Evolutionary conservation across 805 yeast genomes (phyloP), one percentile per base, ranked within the genome.

Genomic region (Candida insectalens): DNA sequence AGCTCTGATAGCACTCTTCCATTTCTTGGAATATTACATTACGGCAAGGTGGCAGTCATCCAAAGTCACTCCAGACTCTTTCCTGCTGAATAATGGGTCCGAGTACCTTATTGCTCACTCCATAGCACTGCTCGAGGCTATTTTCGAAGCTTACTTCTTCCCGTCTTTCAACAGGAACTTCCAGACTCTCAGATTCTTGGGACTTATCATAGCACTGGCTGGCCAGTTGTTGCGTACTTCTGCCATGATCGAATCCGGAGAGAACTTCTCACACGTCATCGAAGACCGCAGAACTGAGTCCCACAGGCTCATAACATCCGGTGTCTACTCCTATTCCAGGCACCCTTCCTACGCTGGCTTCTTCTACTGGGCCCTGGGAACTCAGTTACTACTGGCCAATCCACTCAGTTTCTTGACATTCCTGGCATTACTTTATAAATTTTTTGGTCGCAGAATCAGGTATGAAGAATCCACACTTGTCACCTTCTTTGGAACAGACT

Each of bases 291-390:
- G 68, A 34, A 53, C 61, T 21, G 44, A 55, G 1, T 69, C 69
- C 35, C 98, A 92, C 52, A 57, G 44, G 7, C 62, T 92, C 28
- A 78, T 92, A 9, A 83, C 84, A 0, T 44, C 56, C 8, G 97
- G 96, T 0, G 60, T 89, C 3, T 92, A 89, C 54, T 37, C 63
- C 2, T 42, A 57, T 18, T 58, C 72, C 12, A 66, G 98, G 40
- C 98, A 92, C 53, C 98, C 98, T 5, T 78, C 94, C 31, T 92
- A 92, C 56, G 69, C 76, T 27, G 98, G 96, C 1, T 92, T 82
- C 53, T 88, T 76, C 50, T 76, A 85, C 73, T 92, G 97, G 96
- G 89, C 94, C 10, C 43, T 88, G 3, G 96, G 96, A 0, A 66
- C 85, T 1, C 95, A 89, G 51, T 17, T 92, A 30, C 42, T 79